phyloP scores from a whole-genome alignment of 768 basidiomycete species.

The Psilocybe sp. region DNA sequence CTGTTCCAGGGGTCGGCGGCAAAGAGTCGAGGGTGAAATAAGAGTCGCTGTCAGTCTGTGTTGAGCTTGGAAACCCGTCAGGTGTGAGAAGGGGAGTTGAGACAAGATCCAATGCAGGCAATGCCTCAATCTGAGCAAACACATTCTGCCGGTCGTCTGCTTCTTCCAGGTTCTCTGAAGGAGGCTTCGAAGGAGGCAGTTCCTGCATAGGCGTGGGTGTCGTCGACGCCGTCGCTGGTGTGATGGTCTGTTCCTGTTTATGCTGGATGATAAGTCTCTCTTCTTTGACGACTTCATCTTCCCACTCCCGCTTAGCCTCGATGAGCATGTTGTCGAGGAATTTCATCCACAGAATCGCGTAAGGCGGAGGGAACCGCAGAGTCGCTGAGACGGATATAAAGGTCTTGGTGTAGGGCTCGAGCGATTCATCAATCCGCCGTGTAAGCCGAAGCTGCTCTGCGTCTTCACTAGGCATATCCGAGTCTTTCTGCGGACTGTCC shows the following conservation, averaged over 20 bases:
- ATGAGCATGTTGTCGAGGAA: slow-evolving; percentile 80
- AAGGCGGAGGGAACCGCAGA: slow-evolving; percentile 88
- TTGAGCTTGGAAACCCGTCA: slow-evolving; percentile 26
- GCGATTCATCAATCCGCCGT: slow-evolving; percentile 72
- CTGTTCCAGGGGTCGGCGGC: slow-evolving; percentile 11
- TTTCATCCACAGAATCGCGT: slow-evolving; percentile 84
- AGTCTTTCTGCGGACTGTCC: slow-evolving; percentile 19
- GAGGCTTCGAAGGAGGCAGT: background rate
- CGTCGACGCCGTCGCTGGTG: slow-evolving; percentile 11
- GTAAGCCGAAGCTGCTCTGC: slow-evolving; percentile 69
- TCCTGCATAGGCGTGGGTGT: slow-evolving; percentile 18
- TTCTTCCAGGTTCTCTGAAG: slow-evolving; percentile 8
- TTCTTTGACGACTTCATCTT: slow-evolving; percentile 78
- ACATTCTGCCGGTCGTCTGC: slow-evolving; percentile 44
- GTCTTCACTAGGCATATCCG: slow-evolving; percentile 64
- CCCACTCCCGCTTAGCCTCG: slow-evolving; percentile 71
- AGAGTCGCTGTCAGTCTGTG: slow-evolving; percentile 22
- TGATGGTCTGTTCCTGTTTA: slow-evolving; percentile 41
- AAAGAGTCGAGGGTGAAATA: slow-evolving; percentile 26
- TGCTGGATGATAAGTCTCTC: slow-evolving; percentile 62
- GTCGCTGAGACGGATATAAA: slow-evolving; percentile 95
- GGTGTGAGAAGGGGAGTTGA: slow-evolving; percentile 42
- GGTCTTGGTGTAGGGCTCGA: slow-evolving; percentile 81
- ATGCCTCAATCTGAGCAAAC: slow-evolving; percentile 65
- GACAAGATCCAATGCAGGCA: slow-evolving; percentile 33